Evolutionary conservation across 345 rosid species (phyloP), one percentile per base, ranked within the genome.

Genomic region (Dipteronia sinensis): DNA sequence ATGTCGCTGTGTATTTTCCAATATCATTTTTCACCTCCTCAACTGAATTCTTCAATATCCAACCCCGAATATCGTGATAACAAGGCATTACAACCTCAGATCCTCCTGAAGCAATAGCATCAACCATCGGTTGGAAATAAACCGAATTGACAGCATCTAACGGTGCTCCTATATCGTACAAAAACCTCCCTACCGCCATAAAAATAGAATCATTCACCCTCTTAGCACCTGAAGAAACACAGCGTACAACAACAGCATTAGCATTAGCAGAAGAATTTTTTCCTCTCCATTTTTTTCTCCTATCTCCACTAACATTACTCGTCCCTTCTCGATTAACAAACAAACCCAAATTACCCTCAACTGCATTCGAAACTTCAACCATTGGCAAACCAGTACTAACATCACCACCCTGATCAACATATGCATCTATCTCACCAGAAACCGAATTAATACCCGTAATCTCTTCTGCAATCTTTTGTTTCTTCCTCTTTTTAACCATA

Each of bases 101-200:
- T 65, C 85, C 93, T 67, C 86, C 92, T 2, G 90, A 89, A 76
- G 87, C 85, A 77, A 94, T 78, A 3, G 88, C 87, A 83, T 94
- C 93, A 40, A 90, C 77, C 85, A 91, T 85, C 10, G 86, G 90
- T 49, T 87, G 97, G 87, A 90, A 91, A 80, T 88, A 91, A 74
- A 74, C 85, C 0, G 99, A 94, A 75, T 86, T 91, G 62, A 89
- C 84, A 1, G 90, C 89, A 78, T 89, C 92, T n/a, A 84, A 51
- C 76, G 92, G 88, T 16, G 93, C 98, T 53, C 98, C 97, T 44
- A 91, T 88, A 80, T 90, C 97, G 69, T 83, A 90, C 72, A 95
- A 75, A 75, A 93, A 91, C 87, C 87, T 66, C 56, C 93, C 98
- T 27, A 90, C 69, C 0, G 93, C 91, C 88, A 87, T 80, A 79